Percentiles rank a stretch among this genome's conserved stretches.
Evolutionary conservation across 164 flowering plant genomes (phyloP).

Genomic region (Magnolia sinica): DNA sequence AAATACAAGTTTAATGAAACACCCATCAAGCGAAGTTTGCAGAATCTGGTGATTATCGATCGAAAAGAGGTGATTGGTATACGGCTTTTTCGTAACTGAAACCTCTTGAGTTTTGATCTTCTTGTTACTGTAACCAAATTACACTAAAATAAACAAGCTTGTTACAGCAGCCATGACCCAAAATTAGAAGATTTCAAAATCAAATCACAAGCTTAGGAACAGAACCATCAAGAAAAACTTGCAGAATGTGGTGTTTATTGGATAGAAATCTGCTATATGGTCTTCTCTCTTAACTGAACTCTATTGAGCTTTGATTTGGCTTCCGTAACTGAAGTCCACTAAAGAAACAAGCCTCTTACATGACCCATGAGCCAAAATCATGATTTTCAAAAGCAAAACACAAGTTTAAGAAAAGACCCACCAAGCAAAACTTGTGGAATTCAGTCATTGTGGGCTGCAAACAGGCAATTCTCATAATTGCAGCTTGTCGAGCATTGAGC

Average conservation of each 20-base stretch:
- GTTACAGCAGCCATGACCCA: not conserved
- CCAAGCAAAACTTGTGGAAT: not conserved
- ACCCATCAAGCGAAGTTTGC: conserved; percentile 8
- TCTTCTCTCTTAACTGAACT: not conserved
- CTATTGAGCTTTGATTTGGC: not conserved
- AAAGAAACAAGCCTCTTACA: too few species aligned
- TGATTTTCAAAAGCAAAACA: not conserved
- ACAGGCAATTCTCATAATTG: conserved; percentile 1
- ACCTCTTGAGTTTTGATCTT: not conserved
- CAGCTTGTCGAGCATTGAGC: conserved; percentile 10
- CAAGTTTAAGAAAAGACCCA: not conserved
- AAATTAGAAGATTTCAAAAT: not conserved
- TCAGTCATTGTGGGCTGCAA: not conserved
- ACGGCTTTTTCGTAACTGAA: too few species aligned
- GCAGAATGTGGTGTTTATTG: not conserved
- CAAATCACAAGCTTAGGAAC: not conserved
- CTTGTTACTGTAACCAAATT: too few species aligned
- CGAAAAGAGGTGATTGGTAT: not conserved
- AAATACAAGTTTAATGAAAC: not conserved
- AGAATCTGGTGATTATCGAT: not conserved
- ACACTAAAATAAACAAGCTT: not conserved
- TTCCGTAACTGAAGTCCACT: not conserved
- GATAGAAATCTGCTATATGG: not conserved
- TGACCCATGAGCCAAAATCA: not conserved
- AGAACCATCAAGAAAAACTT: not conserved